Percentiles rank a stretch among this genome's conserved stretches.
phyloP scores from a whole-genome alignment of 768 basidiomycete species.

The Pleurotus salmoneostramineus region DNA sequence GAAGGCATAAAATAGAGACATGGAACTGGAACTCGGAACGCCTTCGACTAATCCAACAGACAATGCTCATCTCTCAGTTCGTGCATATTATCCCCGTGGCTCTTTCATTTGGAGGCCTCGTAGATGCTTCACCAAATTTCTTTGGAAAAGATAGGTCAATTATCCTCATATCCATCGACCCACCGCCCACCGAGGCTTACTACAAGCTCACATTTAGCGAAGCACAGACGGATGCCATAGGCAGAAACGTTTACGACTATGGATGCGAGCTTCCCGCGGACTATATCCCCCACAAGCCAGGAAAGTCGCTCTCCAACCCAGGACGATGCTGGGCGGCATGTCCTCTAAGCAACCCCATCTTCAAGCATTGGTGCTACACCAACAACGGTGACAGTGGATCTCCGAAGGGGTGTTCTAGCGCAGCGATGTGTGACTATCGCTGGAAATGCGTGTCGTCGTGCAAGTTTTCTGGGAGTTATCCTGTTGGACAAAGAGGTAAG shows the following conservation, averaged over 20 bases:
- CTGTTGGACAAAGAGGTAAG: not conserved
- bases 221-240: not conserved
- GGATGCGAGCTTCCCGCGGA: not conserved
- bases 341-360: not conserved
- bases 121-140: too few species aligned
- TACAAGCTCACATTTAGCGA: not conserved
- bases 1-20: too few species aligned
- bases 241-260: not conserved
- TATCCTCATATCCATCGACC: too few species aligned
- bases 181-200: too few species aligned
- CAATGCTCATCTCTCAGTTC: too few species aligned
- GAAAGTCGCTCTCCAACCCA: not conserved
- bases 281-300: not conserved
- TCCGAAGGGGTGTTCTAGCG: not conserved
- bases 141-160: too few species aligned
- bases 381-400: not conserved
- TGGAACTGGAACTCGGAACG: too few species aligned
- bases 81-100: too few species aligned
- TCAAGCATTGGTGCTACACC: not conserved
- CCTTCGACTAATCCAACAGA: too few species aligned
- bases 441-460: not conserved
- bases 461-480: not conserved
- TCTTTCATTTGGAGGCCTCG: too few species aligned
- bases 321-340: not conserved
- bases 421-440: not conserved